These are phyloP conservation scores for Pleurotus salmoneostramineus DNA, from an alignment of 768 basidiomycete species.

Conservation along the genomic window DNA sequence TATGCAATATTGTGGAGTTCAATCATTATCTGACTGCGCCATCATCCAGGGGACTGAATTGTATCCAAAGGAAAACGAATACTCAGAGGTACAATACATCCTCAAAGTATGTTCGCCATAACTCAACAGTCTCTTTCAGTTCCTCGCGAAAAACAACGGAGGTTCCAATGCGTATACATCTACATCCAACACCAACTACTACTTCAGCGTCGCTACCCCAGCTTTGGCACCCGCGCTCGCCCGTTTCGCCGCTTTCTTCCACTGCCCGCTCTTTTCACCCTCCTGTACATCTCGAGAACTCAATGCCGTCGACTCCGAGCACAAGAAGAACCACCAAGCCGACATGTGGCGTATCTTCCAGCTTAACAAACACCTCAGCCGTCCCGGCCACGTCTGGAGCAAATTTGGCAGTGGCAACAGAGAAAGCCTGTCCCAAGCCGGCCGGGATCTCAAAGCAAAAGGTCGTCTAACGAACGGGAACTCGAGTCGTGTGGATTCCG, in stretches of 20 bases:
- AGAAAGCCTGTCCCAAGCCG: constrained; percentile 64
- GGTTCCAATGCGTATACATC: constrained; percentile 90
- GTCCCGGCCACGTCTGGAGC: constrained; percentile 76
- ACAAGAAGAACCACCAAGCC: constrained; percentile 91
- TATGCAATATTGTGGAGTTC: constrained; percentile 5
- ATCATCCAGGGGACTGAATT: constrained; percentile 65
- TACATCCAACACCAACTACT: constrained; percentile 88
- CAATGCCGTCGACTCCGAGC: constrained; percentile 95
- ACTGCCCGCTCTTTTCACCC: constrained; percentile 83
- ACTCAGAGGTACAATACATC: constrained; percentile 62
- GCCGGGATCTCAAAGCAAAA: constrained; percentile 49
- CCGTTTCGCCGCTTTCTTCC: constrained; percentile 86
- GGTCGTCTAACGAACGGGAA: constrained; percentile 32
- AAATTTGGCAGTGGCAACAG: constrained; percentile 92
- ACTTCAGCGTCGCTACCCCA: constrained; percentile 65
- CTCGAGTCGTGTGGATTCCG: constrained; percentile 17
- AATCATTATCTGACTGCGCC: not conserved
- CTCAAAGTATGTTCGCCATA: not conserved
- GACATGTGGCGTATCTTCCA: constrained; percentile 96
- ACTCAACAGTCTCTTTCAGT: constrained; percentile 34
- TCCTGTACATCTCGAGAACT: constrained; percentile 87
- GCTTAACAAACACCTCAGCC: constrained; percentile 82
- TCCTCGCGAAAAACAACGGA: constrained; percentile 79
- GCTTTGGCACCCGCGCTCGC: constrained; percentile 67
- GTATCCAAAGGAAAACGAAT: constrained; percentile 92